Percentiles rank a stretch among this genome's conserved stretches.
Conservation (phyloP, 1,284 basidiomycete species). For the Leccinum holopus region DNA sequence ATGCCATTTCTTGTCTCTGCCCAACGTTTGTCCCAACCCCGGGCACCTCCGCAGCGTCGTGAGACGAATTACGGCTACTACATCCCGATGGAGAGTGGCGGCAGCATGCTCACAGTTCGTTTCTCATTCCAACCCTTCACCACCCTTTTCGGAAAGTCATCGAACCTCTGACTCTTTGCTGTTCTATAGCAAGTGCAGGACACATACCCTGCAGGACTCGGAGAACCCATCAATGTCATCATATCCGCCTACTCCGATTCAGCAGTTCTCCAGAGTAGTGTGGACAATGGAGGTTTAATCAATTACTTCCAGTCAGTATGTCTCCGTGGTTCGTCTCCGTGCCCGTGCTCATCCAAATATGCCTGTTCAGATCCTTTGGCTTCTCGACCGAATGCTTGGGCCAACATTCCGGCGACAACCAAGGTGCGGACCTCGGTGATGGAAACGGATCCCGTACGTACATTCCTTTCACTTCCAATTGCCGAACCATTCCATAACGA, state of each 20-base stretch:
- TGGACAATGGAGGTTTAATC: constrained; percentile 69
- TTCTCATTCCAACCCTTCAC: not conserved
- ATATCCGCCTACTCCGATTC: constrained; percentile 79
- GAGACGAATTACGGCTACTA: constrained; percentile 43
- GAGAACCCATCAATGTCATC: constrained; percentile 90
- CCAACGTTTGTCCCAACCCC: not conserved
- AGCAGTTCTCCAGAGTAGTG: constrained; percentile 63
- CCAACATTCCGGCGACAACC: constrained; percentile 69
- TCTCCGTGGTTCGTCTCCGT: not conserved
- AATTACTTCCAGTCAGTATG: constrained; percentile 70
- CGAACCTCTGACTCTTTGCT: not conserved
- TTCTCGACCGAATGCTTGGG: constrained; percentile 85
- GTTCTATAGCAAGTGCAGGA: constrained; percentile 48
- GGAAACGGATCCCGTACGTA: constrained; percentile 66
- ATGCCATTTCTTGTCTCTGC: constrained; percentile 12
- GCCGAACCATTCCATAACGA: not conserved
- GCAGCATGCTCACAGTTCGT: constrained; percentile 50
- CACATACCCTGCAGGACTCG: constrained; percentile 73
- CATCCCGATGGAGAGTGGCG: constrained; percentile 42
- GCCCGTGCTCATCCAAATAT: constrained; percentile 4
- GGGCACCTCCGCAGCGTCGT: constrained; percentile 18
- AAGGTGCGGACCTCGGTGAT: constrained; percentile 83
- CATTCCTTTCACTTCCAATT: constrained; percentile 14
- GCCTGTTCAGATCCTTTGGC: constrained; percentile 45
- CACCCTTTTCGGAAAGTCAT: not conserved